Base-by-base conservation (phyloP, 1,139 yeast species). In the Yamadazyma membranifaciens region DNA sequence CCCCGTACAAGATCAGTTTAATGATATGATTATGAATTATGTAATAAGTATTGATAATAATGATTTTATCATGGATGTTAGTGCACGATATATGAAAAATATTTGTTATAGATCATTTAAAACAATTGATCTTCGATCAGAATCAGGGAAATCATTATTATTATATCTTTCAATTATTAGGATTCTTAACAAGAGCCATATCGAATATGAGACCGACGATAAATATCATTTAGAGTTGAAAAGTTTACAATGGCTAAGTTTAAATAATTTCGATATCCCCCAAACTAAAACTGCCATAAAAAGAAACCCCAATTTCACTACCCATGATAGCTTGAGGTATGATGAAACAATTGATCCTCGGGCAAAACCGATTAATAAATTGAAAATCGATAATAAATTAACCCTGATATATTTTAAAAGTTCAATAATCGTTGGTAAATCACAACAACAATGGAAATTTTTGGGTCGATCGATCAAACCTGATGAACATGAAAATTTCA, bases 371-470 rank as follows among this genome's bases (percentile, higher is more conserved):
- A 36, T 65, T 2, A 48, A 54, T 15, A 40, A 34, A 9, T 43
- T 63, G 0, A 42, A 36, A 6, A 42, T 61, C 0, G 54, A 52
- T 17, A 45, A 48, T 0, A 46, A 41, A 26, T 49, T 39, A 24
- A 51, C 50, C 10, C 47, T 52, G 1, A 55, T 67, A 0, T 67
- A 49, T 45, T 60, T 59, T 37, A 57, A 60, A 38, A 52, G 56
- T 33, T 40, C 52, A 9, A 45, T 67, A 1, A 34, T 57, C 7
- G 58, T 58, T 3, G 72, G 71, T 2, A 67, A 63, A 45, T 65
- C 73, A 0, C 63, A 57, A 38, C 61, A 59, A 16, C 73, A 65
- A 39, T 68, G 74, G 74, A 67, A 64, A 43, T 59, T 65, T 40
- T 45, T 65, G 16, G 74, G 72, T 1, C 47, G 74, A 35, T 64